Evolutionary conservation across 768 basidiomycete species (phyloP).

Genomic region (Coprinellus aureogranulatus): DNA sequence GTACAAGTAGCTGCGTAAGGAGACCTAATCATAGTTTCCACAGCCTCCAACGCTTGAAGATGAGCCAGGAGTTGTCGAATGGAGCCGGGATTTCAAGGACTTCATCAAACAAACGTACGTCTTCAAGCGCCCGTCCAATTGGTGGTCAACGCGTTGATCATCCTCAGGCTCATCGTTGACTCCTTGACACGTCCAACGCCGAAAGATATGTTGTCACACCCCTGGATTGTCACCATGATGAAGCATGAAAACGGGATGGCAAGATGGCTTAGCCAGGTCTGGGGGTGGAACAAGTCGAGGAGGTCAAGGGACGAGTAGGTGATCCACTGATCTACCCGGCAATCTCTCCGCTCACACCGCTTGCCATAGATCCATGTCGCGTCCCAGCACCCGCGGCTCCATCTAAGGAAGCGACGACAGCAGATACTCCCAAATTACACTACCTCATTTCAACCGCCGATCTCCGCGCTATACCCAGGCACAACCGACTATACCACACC

Average conservation of each 20-base stretch:
- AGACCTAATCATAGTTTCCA: constrained; percentile 4
- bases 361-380: constrained; percentile 24
- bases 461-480: too few relatives aligned
- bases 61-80: constrained; percentile 60
- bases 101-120: constrained; percentile 84
- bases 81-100: constrained; percentile 87
- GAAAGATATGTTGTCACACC: constrained; percentile 77
- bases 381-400: constrained; percentile 27
- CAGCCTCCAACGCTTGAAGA: constrained; percentile 84
- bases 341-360: not conserved
- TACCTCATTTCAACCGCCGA: too few relatives aligned
- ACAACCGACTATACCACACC: too few relatives aligned
- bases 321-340: too few relatives aligned
- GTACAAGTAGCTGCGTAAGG: not conserved
- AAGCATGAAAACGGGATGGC: constrained; percentile 86
- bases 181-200: constrained; percentile 72
- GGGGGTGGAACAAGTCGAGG: constrained; percentile 65
- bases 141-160: too few relatives aligned
- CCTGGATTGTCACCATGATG: constrained; percentile 78
- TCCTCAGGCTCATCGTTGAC: constrained; percentile 65
- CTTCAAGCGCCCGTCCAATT: not conserved
- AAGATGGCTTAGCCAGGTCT: constrained; percentile 82
- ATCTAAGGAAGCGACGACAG: not conserved
- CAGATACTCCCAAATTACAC: too few relatives aligned
- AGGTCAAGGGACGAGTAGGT: constrained; percentile 47